A percentile compares a stretch with the other conserved stretches of the same genome.
phyloP scores from a whole-genome alignment of 1,139 yeast species.

The Citeromyces hawaiiensis region DNA sequence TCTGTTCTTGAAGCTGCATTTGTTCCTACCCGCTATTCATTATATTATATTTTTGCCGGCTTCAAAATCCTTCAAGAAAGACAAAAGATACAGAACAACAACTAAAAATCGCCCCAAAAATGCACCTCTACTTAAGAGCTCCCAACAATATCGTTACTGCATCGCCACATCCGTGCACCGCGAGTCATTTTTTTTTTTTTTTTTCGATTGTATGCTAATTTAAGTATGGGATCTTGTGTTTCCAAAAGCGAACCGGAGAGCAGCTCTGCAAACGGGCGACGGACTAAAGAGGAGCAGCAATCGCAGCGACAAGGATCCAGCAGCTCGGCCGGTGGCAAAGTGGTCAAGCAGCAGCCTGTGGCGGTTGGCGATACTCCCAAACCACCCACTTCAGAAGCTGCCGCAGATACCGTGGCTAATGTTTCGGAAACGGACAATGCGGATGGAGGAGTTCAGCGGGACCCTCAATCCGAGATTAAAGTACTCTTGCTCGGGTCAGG shows the following conservation, averaged over 20 bases:
- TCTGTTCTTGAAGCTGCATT: too few relatives aligned
- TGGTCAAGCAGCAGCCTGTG: not conserved
- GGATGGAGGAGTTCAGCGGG: not conserved
- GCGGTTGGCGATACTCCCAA: not conserved
- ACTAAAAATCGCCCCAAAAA: too few relatives aligned
- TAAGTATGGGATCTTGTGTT: conserved; percentile 18
- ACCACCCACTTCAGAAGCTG: not conserved
- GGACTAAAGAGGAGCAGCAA: not conserved
- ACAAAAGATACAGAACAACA: too few relatives aligned
- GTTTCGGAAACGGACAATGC: not conserved
- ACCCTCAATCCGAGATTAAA: conserved; percentile 17
- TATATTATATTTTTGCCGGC: too few relatives aligned
- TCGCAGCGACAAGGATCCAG: not conserved
- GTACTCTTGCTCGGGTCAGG: conserved; percentile 64
- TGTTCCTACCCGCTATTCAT: too few relatives aligned
- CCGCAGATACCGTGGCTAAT: not conserved
- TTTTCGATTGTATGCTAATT: not conserved
- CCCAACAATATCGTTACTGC: not conserved
- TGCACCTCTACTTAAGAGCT: too few relatives aligned
- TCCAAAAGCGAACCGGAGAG: conserved; percentile 14
- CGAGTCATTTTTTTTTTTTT: not conserved
- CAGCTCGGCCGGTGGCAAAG: not conserved
- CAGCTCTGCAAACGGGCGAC: not conserved
- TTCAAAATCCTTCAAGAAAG: too few relatives aligned
- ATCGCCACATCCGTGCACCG: not conserved